Base-by-base conservation (phyloP, 352 stramenopile species). In the Ophiocytium majus region DNA sequence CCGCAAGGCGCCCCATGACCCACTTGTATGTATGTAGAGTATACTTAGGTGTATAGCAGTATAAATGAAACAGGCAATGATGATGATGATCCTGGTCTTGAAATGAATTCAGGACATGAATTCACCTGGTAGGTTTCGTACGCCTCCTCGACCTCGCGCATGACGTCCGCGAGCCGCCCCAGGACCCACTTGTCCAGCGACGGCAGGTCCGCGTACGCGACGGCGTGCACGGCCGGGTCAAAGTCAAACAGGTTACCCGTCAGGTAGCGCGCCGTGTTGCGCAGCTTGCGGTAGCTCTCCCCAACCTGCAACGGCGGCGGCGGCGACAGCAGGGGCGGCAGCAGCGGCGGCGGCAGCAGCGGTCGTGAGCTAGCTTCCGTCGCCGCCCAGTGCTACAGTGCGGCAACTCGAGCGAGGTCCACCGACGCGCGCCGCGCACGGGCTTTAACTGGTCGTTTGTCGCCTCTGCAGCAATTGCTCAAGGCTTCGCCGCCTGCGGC, bases 211-310 rank as follows among this genome's bases (percentile, higher is more conserved):
- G 96, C 91, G 86, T 98, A 97, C 23, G 91, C 34, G 19, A 98
- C 91, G 28, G 92, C 91, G 87, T 96, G 87, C 43, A 91, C 89
- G 17, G 86, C 87, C 0, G 94, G 94, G 76, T 97, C 90, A 87
- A 98, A 98, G 91, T 98, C 96, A 82, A 94, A 92, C 35, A 99
- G 89, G 85, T 98, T 99, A 43, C 95, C 96, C 33, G 99, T 92
- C 81, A 99, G 90, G 89, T 98, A 99, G 0, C 96, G 92, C 34
- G 95, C 93, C 71, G 96, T 99, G 89, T 99, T 99, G 82, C 97
- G 94, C 17, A 99, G 91, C 86, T 96, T 96, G 17, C 93, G 90
- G 82, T 95, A 96, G 34, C 87, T 92, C 82, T 96, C 93, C 76
- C 93, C 93, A 10, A 93, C 94, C 83, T 86, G 49, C 1, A 31